Evolutionary conservation across 768 basidiomycete genomes (phyloP).

Genomic region (button mushroom (Agaricus bisporus)): DNA sequence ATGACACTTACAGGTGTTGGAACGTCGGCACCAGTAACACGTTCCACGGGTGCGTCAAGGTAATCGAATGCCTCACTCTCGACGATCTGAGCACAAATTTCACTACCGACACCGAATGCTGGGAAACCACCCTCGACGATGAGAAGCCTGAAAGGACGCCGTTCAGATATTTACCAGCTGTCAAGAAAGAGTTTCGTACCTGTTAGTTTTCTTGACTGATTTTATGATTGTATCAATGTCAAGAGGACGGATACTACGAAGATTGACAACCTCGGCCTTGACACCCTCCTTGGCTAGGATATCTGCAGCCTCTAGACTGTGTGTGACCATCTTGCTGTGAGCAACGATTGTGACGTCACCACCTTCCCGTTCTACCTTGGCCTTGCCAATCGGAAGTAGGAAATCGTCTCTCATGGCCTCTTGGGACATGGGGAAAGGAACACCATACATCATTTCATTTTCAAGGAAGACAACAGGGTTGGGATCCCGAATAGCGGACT

Average conservation of each 20-base stretch:
- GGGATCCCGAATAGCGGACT: conserved; percentile 97
- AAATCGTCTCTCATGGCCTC: conserved; percentile 96
- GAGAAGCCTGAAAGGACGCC: conserved; percentile 52
- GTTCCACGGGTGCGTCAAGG: conserved; percentile 97
- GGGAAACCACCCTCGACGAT: conserved; percentile 99
- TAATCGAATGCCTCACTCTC: conserved; percentile 98
- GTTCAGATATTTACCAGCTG: not conserved
- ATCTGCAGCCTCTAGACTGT: conserved; percentile 93
- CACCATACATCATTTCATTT: conserved; percentile 98
- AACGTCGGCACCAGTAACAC: conserved; percentile 95
- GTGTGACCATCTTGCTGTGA: conserved; percentile 97
- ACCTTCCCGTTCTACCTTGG: conserved; percentile 91
- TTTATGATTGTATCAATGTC: conserved; percentile 97
- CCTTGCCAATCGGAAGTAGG: conserved; percentile 94
- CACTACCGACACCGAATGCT: conserved; percentile 95
- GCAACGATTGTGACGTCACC: conserved; percentile 93
- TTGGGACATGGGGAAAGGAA: conserved; percentile 91
- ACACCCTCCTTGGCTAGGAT: conserved; percentile 91
- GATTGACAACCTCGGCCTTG: conserved; percentile 97
- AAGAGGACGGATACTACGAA: conserved; percentile 91
- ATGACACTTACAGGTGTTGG: conserved; percentile 70
- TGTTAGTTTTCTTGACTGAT: conserved; percentile 98
- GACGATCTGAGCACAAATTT: conserved; percentile 95
- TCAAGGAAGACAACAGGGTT: conserved; percentile 99
- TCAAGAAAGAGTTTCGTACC: conserved; percentile 37